A percentile compares a stretch with the other conserved stretches of the same genome.
Conservation (phyloP, 1,284 basidiomycete species). For the Malassezia obtusa region DNA sequence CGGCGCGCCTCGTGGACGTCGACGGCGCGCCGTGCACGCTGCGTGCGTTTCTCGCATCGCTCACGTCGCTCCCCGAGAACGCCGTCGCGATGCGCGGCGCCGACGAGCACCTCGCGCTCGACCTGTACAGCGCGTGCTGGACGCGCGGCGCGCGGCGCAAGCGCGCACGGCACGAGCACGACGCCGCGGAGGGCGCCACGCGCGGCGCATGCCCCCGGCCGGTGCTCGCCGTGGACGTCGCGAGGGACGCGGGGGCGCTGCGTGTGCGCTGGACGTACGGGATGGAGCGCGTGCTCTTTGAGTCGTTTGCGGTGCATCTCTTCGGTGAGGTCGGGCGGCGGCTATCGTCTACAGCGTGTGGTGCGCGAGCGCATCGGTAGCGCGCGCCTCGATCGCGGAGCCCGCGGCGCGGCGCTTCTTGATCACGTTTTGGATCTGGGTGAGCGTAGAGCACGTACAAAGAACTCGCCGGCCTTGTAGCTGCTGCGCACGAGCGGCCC, state of each 20-base stretch:
- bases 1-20: neutral
- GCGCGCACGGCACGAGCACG: conserved; percentile 1
- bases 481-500: conserved; percentile 90
- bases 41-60: neutral
- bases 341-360: neutral
- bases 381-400: conserved; percentile 9
- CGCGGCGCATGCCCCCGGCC: neutral
- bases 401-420: conserved; percentile 21
- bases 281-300: conserved; percentile 9
- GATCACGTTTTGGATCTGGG: conserved; percentile 38
- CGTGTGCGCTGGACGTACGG: conserved; percentile 15
- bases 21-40: neutral
- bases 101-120: neutral
- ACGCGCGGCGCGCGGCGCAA: conserved; percentile 15
- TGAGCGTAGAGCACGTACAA: conserved; percentile 23
- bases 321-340: neutral
- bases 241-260: neutral
- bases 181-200: neutral
- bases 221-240: neutral
- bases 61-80: neutral
- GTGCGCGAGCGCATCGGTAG: neutral
- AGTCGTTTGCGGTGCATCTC: conserved; percentile 8
- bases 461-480: conserved; percentile 66
- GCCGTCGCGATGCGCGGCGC: neutral
- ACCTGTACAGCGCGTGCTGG: conserved; percentile 9